Evolutionary conservation across 148 eudicot species (phyloP).

Genomic region (Rhododendron vialii): DNA sequence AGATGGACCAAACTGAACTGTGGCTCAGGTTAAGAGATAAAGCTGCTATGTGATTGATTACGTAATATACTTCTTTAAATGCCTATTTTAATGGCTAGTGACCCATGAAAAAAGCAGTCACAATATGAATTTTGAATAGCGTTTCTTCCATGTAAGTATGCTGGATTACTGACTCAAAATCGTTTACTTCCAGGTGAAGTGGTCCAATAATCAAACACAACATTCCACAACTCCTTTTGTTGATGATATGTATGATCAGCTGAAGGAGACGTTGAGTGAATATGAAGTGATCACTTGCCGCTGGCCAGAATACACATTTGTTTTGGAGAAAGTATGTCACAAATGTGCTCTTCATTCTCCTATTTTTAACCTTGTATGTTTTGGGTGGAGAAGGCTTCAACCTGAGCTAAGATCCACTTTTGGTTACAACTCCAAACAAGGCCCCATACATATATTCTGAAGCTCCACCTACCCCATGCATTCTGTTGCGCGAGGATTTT

Average conservation of each 20-base stretch:
- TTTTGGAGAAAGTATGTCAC: slow-evolving; percentile 67
- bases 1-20: neutral
- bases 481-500: neutral
- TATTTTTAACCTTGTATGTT: neutral
- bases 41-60: neutral
- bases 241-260: slow-evolving; percentile 71
- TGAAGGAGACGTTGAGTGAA: slow-evolving; percentile 62
- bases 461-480: no score
- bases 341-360: neutral
- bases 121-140: neutral
- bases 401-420: neutral
- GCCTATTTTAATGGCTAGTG: neutral
- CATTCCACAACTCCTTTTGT: slow-evolving; percentile 73
- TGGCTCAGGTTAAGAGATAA: neutral
- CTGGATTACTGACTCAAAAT: slow-evolving; percentile 1
- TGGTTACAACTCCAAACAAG: no score
- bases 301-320: slow-evolving; percentile 86
- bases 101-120: neutral
- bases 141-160: neutral
- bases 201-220: slow-evolving; percentile 63
- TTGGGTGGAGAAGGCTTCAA: neutral
- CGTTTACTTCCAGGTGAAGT: slow-evolving; percentile 46
- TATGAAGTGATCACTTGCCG: slow-evolving; percentile 78
- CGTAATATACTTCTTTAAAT: neutral
- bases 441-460: no score